Evolutionary conservation across 2,329 filamentous ascomycete genomes (phyloP).

Genomic region (Sclerotinia borealis): DNA sequence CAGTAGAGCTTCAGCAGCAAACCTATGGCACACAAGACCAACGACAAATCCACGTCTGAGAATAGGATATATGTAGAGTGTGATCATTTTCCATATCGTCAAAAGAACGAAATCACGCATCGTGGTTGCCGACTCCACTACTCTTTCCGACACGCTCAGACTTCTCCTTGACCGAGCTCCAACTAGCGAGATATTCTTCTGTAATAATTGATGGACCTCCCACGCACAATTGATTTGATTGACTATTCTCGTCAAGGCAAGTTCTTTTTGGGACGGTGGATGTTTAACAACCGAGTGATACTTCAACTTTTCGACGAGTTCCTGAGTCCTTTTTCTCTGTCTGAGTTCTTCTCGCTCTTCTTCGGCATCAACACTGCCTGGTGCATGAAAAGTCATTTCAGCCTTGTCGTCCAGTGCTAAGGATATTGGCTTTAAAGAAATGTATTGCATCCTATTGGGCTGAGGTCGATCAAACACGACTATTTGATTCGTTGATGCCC

Average conservation of each 20-base stretch:
- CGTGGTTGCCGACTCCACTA: conserved; percentile 87
- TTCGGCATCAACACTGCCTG: conserved; percentile 60
- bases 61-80: conserved; percentile 71
- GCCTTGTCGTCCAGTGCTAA: conserved; percentile 74
- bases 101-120: conserved; percentile 69
- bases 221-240: conserved; percentile 95
- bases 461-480: conserved; percentile 84
- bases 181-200: conserved; percentile 83
- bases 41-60: conserved; percentile 69
- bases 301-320: conserved; percentile 78
- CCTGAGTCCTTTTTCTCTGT: conserved; percentile 53
- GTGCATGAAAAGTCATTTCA: conserved; percentile 34
- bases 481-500: conserved; percentile 72
- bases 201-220: conserved; percentile 78
- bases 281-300: conserved; percentile 79
- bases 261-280: conserved; percentile 73
- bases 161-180: conserved; percentile 75
- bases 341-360: conserved; percentile 60
- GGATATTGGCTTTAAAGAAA: conserved; percentile 84
- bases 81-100: conserved; percentile 64
- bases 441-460: conserved; percentile 89
- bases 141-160: conserved; percentile 86
- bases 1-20: conserved; percentile 74
- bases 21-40: conserved; percentile 70
- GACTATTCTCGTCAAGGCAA: conserved; percentile 71